Base-by-base conservation (phyloP, 192 early-diverging fungal species). In the Coemansia sp. region DNA sequence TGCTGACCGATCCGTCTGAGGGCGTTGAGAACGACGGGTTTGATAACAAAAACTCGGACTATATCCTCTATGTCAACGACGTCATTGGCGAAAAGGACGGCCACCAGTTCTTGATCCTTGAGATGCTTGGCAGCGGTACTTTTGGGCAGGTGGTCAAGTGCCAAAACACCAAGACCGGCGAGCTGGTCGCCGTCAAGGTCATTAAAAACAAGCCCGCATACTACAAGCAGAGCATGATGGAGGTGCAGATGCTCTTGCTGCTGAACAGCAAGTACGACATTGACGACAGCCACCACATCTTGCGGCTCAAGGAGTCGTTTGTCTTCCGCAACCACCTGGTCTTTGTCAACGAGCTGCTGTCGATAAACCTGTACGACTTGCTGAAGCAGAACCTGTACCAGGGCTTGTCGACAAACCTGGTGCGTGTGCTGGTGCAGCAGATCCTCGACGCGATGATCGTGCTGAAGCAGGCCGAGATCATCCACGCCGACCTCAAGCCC, bases 101-200 rank as follows among this genome's bases (percentile, higher is more conserved):
- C 8, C 89, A 91, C 56, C 86, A 93, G 90, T 98, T 93, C 74
- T 66, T 92, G 38, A 98, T 99, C 64, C 62, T 95, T 58, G 95
- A 97, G 73, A 86, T 94, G 36, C 81, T 99, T 5, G 97, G 97
- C 17, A 86, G 91, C 74, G 97, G 97, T 27, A 98, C 97, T 3
- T 99, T 99, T 87, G 97, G 97, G 6, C 97, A 99, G 74, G 97
- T 99, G 9, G 95, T 95, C 19, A 95, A 94, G 73, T 98, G 95
- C 68, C 85, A 88, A 43, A 94, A 99, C 61, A 76, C 93, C 38
- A 94, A 92, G 70, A 96, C 95, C 14, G 87, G 91, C 73, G 93
- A 92, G 38, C 77, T 90, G 18, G 88, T 95, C 29, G 97, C 95
- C 17, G 88, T 97, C 43, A 99, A 99, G 78, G 93, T 99, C 24